A percentile compares a stretch with the other conserved stretches of the same genome.
These are phyloP conservation scores for Dendrostoma leiphaemia DNA, from an alignment of 2,329 filamentous ascomycete genomes.

Conservation along the genomic window DNA sequence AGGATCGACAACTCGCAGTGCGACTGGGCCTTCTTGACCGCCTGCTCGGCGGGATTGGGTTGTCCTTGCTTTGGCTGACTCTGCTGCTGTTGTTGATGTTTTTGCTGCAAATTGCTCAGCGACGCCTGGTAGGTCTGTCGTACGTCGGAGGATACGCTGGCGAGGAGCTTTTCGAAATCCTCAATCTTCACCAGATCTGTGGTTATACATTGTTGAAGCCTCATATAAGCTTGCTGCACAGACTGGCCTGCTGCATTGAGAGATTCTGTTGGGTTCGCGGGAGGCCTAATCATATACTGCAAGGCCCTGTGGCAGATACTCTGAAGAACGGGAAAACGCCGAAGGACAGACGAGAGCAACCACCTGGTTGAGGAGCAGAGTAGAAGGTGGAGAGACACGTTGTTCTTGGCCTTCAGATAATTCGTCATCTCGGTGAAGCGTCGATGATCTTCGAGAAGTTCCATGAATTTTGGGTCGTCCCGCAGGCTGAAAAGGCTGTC, in stretches of 20 bases:
- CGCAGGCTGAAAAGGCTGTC: slow-evolving; percentile 57
- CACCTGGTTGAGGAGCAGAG: slow-evolving; percentile 73
- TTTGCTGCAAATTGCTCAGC: slow-evolving; percentile 42
- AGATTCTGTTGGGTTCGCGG: slow-evolving; percentile 24
- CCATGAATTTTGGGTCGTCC: slow-evolving; percentile 49
- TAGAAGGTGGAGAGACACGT: slow-evolving; percentile 61
- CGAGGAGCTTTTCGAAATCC: slow-evolving; percentile 63
- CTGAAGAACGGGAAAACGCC: slow-evolving; percentile 59
- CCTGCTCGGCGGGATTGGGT: slow-evolving; percentile 35
- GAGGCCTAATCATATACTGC: slow-evolving; percentile 33
- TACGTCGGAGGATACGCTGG: slow-evolving; percentile 45
- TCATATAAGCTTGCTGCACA: slow-evolving; percentile 56
- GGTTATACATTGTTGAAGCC: slow-evolving; percentile 50
- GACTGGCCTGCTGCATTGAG: slow-evolving; percentile 37
- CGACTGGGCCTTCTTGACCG: slow-evolving; percentile 44
- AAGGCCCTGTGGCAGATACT: slow-evolving; percentile 46
- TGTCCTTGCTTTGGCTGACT: slow-evolving; percentile 34
- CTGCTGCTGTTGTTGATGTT: slow-evolving; percentile 44
- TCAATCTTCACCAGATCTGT: slow-evolving; percentile 54
- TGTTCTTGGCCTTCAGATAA: slow-evolving; percentile 53
- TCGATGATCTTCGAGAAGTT: slow-evolving; percentile 42
- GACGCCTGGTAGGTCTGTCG: slow-evolving; percentile 48
- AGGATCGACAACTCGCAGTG: slow-evolving; percentile 53
- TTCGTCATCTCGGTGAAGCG: slow-evolving; percentile 48
- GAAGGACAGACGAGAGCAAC: slow-evolving; percentile 68